Base-by-base conservation (phyloP, 1,139 yeast genomes). In the Geotrichum candidum region DNA sequence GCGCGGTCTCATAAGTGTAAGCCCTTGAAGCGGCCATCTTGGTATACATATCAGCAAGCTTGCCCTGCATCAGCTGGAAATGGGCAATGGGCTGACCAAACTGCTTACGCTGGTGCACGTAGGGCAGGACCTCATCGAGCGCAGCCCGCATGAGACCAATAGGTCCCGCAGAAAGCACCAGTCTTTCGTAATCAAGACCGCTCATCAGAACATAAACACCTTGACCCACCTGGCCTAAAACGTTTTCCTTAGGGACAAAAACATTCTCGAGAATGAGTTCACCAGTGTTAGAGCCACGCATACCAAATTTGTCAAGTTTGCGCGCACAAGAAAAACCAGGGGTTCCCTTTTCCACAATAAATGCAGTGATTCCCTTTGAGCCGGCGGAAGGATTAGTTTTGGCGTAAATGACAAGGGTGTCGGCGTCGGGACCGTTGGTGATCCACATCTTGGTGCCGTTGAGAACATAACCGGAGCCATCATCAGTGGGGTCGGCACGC, bases 401-500 rank as follows among this genome's bases (percentile, higher is more conserved):
- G 45, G 75, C 76, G 58, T 73, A 73, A 4, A 73, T 74, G 1
- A 73, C 74, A 35, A 73, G 59, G 15, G 69, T 67, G 63, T 73
- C 74, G 22, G 76, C 75, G 57, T 72, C 75, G 2, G 75, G 75
- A 11, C 76, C 76, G 64, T 73, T 73, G 52, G 76, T 73, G 67
- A 74, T 74, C 76, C 76, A 74, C 69, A 74, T 69, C 66, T 74
- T 74, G 50, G 75, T 68, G 7, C 76, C 76, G 61, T 73, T 74
- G 52, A 74, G 65, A n/a, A 69, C 56, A 61, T 71, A 74, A 1
- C 75, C 75, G 2, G 68, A 66, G 11, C 72, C 72, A 54, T 70
- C 75, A 51, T 70, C 72, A 25, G 73, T 66, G 25, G 63, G 65
- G 35, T 62, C 66, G 33, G 76, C 76, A 35, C 68, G 66, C 6